These are phyloP conservation scores for Calonectria leucothoes DNA, from an alignment of 2,329 filamentous ascomycete species.

Conservation along the genomic window DNA sequence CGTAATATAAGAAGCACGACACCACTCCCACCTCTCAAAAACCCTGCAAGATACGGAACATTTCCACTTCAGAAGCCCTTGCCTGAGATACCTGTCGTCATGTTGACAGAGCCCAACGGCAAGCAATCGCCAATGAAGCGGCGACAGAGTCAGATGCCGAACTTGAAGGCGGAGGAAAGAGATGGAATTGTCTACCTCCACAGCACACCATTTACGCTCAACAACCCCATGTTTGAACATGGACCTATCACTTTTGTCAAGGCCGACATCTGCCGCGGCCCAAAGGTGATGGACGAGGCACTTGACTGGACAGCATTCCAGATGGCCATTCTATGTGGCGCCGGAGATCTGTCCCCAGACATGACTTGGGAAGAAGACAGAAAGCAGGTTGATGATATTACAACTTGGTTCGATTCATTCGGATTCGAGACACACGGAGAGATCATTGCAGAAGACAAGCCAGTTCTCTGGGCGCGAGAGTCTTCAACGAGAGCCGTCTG, in stretches of 20 bases:
- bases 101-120: slow-evolving; percentile 27
- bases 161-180: slow-evolving; percentile 45
- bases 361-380: slow-evolving; percentile 57
- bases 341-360: slow-evolving; percentile 62
- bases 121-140: slow-evolving; percentile 12
- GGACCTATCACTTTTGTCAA: slow-evolving; percentile 66
- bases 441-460: slow-evolving; percentile 46
- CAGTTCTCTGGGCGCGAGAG: slow-evolving; percentile 31
- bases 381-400: slow-evolving; percentile 56
- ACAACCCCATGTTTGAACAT: slow-evolving; percentile 62
- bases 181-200: slow-evolving; percentile 61
- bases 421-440: slow-evolving; percentile 58
- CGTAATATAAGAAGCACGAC: not conserved
- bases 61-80: slow-evolving; percentile 12
- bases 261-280: slow-evolving; percentile 52
- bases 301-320: slow-evolving; percentile 75
- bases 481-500: slow-evolving; percentile 40
- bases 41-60: slow-evolving; percentile 29
- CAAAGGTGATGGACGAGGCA: slow-evolving; percentile 57
- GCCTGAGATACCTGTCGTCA: not conserved
- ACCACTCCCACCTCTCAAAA: slow-evolving; percentile 36
- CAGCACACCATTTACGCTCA: slow-evolving; percentile 62
- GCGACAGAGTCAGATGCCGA: slow-evolving; percentile 3
- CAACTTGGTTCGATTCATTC: slow-evolving; percentile 64
- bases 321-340: slow-evolving; percentile 71